Evolutionary conservation across 768 basidiomycete species (phyloP).

Genomic region (Pulveroboletus sp.): DNA sequence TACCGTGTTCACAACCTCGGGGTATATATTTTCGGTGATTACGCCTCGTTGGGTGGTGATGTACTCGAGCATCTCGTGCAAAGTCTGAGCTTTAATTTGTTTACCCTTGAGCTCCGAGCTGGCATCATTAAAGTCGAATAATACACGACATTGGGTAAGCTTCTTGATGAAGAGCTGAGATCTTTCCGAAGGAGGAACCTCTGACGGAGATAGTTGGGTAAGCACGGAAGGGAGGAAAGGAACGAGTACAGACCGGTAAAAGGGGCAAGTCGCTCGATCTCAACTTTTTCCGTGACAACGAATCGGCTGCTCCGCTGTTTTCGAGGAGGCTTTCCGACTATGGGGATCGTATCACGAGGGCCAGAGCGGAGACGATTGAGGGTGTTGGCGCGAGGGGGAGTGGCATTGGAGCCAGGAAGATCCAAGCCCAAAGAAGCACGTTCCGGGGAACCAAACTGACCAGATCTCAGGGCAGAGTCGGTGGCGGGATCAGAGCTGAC

Average conservation of each 20-base stretch:
- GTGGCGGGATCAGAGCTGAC: constrained; percentile 66
- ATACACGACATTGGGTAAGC: constrained; percentile 90
- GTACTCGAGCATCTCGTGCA: constrained; percentile 98
- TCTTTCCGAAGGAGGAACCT: constrained; percentile 84
- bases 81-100: constrained; percentile 96
- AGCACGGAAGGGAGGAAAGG: constrained; percentile 7
- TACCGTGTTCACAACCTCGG: constrained; percentile 98
- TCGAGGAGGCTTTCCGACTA: constrained; percentile 92
- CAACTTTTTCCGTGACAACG: constrained; percentile 92
- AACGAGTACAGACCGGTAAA: constrained; percentile 61
- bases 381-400: constrained; percentile 63
- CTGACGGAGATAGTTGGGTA: constrained; percentile 37
- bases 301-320: constrained; percentile 98
- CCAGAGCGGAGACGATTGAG: constrained; percentile 72
- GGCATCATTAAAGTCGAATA: constrained; percentile 99
- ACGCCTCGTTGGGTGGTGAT: constrained; percentile 95
- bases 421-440: constrained; percentile 46
- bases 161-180: constrained; percentile 91
- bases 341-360: constrained; percentile 95
- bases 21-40: constrained; percentile 96
- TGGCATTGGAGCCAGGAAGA: constrained; percentile 38
- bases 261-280: constrained; percentile 88
- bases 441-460: constrained; percentile 42
- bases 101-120: constrained; percentile 94
- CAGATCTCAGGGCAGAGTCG: constrained; percentile 41